Evolutionary conservation across 2,329 filamentous ascomycete species (phyloP), one percentile per base, ranked within the genome.

Genomic region (Eurotiales sp.): DNA sequence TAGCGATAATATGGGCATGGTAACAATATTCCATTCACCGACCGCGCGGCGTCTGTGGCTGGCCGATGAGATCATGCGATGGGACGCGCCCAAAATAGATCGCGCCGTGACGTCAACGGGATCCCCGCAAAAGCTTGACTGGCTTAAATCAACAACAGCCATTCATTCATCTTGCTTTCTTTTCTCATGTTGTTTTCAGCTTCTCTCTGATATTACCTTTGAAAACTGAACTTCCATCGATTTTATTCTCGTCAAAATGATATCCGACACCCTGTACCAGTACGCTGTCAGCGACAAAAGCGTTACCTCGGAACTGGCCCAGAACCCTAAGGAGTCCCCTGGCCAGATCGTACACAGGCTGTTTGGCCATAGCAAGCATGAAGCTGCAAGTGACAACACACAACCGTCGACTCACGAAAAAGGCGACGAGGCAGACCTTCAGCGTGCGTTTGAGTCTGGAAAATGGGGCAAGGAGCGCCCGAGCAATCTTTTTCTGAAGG

Each of bases 401-500:
- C 56, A 60, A 3, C 59, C 61, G 45, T 48, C 57, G 23, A 46
- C 59, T 14, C 59, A 56, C 12, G 48, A 56, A 3, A 27, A 57
- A 51, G 36, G 60, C 50, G 17, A 61, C 52, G 48, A 64, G 2
- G 72, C 77, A 43, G 76, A 79, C 25, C 62, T 87, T 22, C 67
- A 80, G 34, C 75, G 71, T 40, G 83, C 84, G 1, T 68, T 70
- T 7, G 62, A 75, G 50, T 89, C 86, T 62, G 87, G 87, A 2
- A 82, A 79, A 47, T 91, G 86, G 81, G 86, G 85, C 0, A 63
- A 75, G 0, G 75, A 77, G 1, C 67, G 74, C 46, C 88, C 86
- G 0, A 87, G 84, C 56, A 76, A 83, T 14, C 68, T 90, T 0
- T 91, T 91, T 62, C 67, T 89, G 5, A 75, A 73, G 61, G 82